A percentile compares a stretch with the other conserved stretches of the same genome.
Conservation (phyloP, 495 filamentous ascomycete species). For the Penicillium subrubescens region DNA sequence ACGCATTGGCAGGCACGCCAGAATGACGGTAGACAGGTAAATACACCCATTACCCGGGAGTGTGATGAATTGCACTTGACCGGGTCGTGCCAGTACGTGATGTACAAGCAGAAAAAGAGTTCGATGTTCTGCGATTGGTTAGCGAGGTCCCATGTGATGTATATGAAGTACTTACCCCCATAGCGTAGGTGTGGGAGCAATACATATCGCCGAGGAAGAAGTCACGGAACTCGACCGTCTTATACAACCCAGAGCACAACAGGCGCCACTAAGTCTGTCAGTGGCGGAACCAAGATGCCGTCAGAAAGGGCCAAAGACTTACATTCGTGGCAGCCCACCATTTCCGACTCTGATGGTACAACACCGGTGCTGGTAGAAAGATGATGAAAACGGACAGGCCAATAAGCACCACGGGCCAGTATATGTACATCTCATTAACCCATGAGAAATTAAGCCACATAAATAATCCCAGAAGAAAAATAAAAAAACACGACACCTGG, state of each 20-base stretch:
- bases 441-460: conserved; percentile 89
- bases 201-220: conserved; percentile 98
- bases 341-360: conserved; percentile 75
- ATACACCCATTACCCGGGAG: conserved; percentile 83
- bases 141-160: conserved; percentile 15
- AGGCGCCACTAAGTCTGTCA: conserved; percentile 70
- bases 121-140: conserved; percentile 68
- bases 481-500: conserved; percentile 72
- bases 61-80: conserved; percentile 80
- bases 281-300: not conserved
- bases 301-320: conserved; percentile 34
- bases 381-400: conserved; percentile 64
- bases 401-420: conserved; percentile 86
- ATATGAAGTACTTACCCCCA: conserved; percentile 65
- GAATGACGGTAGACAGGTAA: conserved; percentile 78
- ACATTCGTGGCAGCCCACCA: conserved; percentile 88
- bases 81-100: conserved; percentile 69
- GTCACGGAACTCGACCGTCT: conserved; percentile 87
- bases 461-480: conserved; percentile 74
- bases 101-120: conserved; percentile 94
- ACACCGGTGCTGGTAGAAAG: conserved; percentile 70
- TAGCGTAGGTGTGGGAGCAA: conserved; percentile 88
- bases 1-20: conserved; percentile 91
- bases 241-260: conserved; percentile 80
- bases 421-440: conserved; percentile 70